These are phyloP conservation scores for Jamesozyma spencerorum DNA, from an alignment of 805 yeast species.

Conservation along the genomic window DNA sequence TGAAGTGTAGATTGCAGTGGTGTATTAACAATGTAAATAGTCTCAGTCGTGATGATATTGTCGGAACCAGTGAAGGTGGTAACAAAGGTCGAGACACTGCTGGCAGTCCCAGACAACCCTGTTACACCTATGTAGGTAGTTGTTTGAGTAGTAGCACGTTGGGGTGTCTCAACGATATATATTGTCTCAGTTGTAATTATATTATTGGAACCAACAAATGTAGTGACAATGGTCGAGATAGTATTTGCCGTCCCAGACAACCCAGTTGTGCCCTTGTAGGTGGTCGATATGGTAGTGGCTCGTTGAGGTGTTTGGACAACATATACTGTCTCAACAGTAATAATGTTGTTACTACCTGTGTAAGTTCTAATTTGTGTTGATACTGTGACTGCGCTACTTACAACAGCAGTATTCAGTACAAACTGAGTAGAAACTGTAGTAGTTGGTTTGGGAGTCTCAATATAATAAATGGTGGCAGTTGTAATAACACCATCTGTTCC, in stretches of 20 bases:
- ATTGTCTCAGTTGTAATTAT: background rate
- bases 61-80: background rate
- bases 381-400: background rate
- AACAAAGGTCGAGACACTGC: background rate
- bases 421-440: background rate
- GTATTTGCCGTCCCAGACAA: too few species aligned
- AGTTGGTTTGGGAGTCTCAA: conserved; percentile 16
- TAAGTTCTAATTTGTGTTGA: background rate
- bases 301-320: too few species aligned
- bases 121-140: background rate
- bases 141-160: background rate
- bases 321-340: background rate
- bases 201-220: background rate
- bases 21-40: background rate
- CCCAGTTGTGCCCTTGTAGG: too few species aligned
- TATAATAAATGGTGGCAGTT: background rate
- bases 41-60: background rate
- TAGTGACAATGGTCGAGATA: background rate
- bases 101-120: background rate
- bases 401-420: too few species aligned
- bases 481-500: background rate
- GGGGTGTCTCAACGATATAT: background rate
- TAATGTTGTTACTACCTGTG: background rate
- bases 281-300: too few species aligned
- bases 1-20: background rate